A percentile compares a stretch with the other conserved stretches of the same genome.
phyloP scores from a whole-genome alignment of 495 filamentous ascomycete species.

The Aspergillus nanangensis region DNA sequence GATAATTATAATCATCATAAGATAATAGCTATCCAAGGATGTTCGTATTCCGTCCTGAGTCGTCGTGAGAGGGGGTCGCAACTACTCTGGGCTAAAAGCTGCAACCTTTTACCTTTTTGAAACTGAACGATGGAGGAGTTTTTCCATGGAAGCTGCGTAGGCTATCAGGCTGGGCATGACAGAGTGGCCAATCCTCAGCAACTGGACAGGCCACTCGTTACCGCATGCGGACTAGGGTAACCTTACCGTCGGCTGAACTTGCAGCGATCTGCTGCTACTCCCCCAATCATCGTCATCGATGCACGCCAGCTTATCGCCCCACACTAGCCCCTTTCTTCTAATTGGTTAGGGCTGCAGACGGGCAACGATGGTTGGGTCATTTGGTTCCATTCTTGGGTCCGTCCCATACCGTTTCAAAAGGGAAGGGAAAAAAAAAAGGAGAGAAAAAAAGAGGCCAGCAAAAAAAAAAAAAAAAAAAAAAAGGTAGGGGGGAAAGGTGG shows the following conservation, averaged over 20 bases:
- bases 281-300: conserved; percentile 9
- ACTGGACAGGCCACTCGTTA: background rate
- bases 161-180: conserved; percentile 11
- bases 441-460: background rate
- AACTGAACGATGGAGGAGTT: background rate
- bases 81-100: too few relatives aligned
- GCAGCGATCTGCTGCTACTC: conserved; percentile 12
- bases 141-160: conserved; percentile 13
- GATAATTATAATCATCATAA: too few relatives aligned
- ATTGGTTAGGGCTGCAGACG: background rate
- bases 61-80: too few relatives aligned
- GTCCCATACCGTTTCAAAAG: background rate
- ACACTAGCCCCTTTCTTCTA: conserved; percentile 6
- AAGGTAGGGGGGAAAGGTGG: background rate
- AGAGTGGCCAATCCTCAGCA: conserved; percentile 9
- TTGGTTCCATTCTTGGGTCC: conserved; percentile 8
- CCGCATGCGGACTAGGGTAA: conserved; percentile 14
- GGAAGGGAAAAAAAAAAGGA: background rate
- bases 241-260: conserved; percentile 3
- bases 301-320: conserved; percentile 22
- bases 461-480: background rate
- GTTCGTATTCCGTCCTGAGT: too few relatives aligned
- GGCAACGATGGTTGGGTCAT: background rate
- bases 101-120: too few relatives aligned
- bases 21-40: too few relatives aligned